Evolutionary conservation across 176 grass and related monocot species (phyloP), one percentile per base, ranked within the genome.

Genomic region (Oryza rufipogon): DNA sequence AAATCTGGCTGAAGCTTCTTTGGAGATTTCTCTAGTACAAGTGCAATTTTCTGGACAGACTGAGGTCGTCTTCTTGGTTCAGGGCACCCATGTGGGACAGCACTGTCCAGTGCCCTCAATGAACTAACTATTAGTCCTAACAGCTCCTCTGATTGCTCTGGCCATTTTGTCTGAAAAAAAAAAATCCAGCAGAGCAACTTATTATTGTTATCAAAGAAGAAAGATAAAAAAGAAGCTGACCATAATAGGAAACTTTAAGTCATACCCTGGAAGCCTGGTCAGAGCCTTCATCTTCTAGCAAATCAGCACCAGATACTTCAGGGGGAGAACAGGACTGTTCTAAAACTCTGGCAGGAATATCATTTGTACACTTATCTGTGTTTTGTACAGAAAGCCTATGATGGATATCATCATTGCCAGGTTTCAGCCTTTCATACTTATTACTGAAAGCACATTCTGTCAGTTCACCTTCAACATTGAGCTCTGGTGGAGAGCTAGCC

Each of bases 71-170:
- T 91, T 91, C 89, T 89, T 83, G 85, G 91, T 91, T 94, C 91
- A 87, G 78, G 79, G 74, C 89, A 93, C 68, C 91, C 91, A 76
- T 90, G 89, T 80, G 88, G 93, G 13, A 94, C 93, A 71, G 91
- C 85, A 42, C 81, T 92, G 77, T 98, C 93, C 64, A 95, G 85
- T 76, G 91, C 83, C 68, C 64, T 93, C 75, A 98, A 75, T 64
- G 93, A 98, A 87, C 88, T 92, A 78, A 98, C 61, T 88, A 98
- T 98, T 86, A 98, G 76, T 74, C 68, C 87, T 91, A 98, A 89
- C 48, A 95, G 81, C 86, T 98, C 89, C 87, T 87, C 91, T 78
- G 93, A 95, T 68, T 94, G 96, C 70, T 91, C 91, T 45, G 91
- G 91, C 91, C 93, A 95, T 91, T 94, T 98, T 80, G 81, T 87